Percentiles rank a stretch among this genome's conserved stretches.
Conservation (phyloP, 768 basidiomycete species). For the Boletus subcaerulescens region DNA sequence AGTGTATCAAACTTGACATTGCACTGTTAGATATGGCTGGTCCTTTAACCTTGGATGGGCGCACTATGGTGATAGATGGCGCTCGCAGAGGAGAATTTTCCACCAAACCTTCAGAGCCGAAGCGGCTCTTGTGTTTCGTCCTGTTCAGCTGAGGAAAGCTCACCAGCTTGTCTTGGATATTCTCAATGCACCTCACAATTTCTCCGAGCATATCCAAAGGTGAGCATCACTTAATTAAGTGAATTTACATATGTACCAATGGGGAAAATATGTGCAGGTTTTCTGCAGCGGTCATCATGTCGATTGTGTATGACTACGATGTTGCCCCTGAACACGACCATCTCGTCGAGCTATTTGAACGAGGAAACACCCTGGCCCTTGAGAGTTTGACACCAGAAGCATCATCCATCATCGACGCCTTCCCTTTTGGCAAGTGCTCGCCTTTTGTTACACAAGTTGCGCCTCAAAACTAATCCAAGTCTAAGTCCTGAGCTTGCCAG, state of each 20-base stretch:
- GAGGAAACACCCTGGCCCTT: conserved; percentile 21
- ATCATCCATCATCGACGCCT: conserved; percentile 4
- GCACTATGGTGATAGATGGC: conserved; percentile 23
- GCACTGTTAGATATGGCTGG: conserved; percentile 18
- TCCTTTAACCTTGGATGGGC: conserved; percentile 15
- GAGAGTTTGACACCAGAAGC: conserved; percentile 10
- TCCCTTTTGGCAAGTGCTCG: conserved; percentile 19
- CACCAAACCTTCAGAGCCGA: conserved; percentile 25
- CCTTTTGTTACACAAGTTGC: background rate
- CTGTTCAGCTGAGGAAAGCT: conserved; percentile 19
- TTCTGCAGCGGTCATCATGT: conserved; percentile 36
- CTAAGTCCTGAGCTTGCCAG: conserved; percentile 22
- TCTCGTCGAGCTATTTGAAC: conserved; percentile 37
- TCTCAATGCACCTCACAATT: conserved; percentile 5
- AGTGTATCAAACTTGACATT: background rate
- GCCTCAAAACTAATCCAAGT: background rate
- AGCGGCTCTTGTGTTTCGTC: conserved; percentile 2
- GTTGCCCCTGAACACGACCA: conserved; percentile 36
- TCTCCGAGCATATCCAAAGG: conserved; percentile 7
- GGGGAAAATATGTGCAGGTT: background rate
- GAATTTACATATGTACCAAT: no score
- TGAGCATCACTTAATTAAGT: background rate
- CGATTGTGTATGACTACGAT: conserved; percentile 41
- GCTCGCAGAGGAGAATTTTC: conserved; percentile 20
- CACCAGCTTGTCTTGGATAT: conserved; percentile 16